A percentile compares a stretch with the other conserved stretches of the same genome.
These are phyloP conservation scores for Aspergillus uvarum DNA, from an alignment of 2,329 filamentous ascomycete species.

Conservation along the genomic window DNA sequence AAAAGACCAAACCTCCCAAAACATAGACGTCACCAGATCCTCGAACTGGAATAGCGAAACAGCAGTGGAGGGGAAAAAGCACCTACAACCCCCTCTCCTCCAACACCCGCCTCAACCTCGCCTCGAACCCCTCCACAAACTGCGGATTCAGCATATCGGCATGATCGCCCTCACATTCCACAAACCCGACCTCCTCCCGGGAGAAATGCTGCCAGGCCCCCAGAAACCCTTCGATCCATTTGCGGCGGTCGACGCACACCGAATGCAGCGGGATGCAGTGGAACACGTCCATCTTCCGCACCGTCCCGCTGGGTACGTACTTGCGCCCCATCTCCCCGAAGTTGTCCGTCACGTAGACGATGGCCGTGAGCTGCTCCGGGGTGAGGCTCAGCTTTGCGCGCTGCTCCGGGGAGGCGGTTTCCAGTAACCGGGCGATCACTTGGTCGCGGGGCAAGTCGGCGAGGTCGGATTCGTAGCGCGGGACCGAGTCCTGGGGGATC, in stretches of 20 bases:
- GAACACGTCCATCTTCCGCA: neutral
- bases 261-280: neutral
- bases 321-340: neutral
- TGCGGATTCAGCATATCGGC: neutral
- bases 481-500: neutral
- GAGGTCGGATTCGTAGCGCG: neutral
- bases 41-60: too few relatives aligned
- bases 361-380: neutral
- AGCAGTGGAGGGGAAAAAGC: too few relatives aligned
- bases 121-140: neutral
- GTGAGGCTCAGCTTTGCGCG: neutral
- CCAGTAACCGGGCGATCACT: neutral
- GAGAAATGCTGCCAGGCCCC: neutral
- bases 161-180: neutral
- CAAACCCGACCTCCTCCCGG: neutral
- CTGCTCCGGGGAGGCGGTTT: neutral
- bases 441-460: neutral
- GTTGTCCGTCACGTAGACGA: neutral
- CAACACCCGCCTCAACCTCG: neutral
- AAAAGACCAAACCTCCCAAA: too few relatives aligned
- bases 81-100: neutral
- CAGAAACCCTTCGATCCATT: neutral
- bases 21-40: too few relatives aligned
- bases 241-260: neutral
- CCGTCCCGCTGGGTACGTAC: neutral